Evolutionary conservation across 768 basidiomycete species (phyloP).

Genomic region (Boletellus sp.): DNA sequence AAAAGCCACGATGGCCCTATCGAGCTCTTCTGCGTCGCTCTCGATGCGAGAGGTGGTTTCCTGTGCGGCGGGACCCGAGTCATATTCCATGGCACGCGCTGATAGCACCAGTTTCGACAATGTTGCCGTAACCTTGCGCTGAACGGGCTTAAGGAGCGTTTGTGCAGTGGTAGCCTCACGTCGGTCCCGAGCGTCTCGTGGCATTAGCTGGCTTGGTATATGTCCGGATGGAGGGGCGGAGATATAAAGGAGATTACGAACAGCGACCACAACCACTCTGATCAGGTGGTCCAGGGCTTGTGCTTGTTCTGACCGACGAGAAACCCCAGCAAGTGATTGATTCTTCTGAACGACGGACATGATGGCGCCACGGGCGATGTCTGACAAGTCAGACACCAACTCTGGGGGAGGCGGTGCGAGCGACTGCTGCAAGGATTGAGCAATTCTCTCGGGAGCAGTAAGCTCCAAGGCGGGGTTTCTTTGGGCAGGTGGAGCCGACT

Average conservation of each 20-base stretch:
- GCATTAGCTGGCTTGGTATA: slow-evolving; percentile 53
- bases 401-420: slow-evolving; percentile 57
- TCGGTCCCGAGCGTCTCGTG: slow-evolving; percentile 45
- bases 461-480: slow-evolving; percentile 38
- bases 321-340: slow-evolving; percentile 43
- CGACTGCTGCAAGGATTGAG: slow-evolving; percentile 59
- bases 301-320: slow-evolving; percentile 53
- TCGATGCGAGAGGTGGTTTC: slow-evolving; percentile 71
- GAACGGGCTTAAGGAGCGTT: slow-evolving; percentile 70
- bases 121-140: slow-evolving; percentile 84
- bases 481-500: slow-evolving; percentile 12
- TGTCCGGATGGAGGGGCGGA: slow-evolving; percentile 58
- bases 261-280: slow-evolving; percentile 59
- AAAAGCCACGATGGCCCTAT: slow-evolving; percentile 65
- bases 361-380: slow-evolving; percentile 56
- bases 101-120: slow-evolving; percentile 87
- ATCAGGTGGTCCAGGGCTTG: slow-evolving; percentile 61
- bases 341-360: slow-evolving; percentile 55
- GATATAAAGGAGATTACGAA: slow-evolving; percentile 73
- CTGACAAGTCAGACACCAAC: slow-evolving; percentile 57
- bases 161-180: slow-evolving; percentile 44
- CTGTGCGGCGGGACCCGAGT: slow-evolving; percentile 57
- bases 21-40: slow-evolving; percentile 71
- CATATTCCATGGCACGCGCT: slow-evolving; percentile 84
- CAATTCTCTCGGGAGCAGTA: slow-evolving; percentile 65